phyloP scores from a whole-genome alignment of 169 alveolate species.

The Blepharisma undulans region DNA sequence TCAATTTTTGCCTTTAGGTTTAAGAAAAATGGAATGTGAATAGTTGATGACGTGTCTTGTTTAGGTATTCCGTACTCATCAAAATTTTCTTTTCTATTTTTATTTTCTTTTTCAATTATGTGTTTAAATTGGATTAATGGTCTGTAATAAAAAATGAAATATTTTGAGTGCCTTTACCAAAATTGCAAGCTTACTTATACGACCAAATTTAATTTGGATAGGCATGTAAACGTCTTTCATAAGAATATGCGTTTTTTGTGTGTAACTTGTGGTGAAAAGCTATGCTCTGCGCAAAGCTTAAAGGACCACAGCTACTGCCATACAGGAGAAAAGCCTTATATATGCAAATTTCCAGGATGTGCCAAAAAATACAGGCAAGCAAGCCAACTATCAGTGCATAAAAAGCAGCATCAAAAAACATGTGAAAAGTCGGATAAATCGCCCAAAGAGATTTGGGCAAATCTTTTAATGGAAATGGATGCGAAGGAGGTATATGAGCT shows the following conservation, averaged over 20 bases:
- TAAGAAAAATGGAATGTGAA: too few relatives aligned
- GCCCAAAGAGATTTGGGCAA: not conserved
- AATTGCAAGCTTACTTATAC: not conserved
- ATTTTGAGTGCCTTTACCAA: not conserved
- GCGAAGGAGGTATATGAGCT: not conserved
- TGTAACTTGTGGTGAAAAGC: not conserved
- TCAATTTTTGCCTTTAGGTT: too few relatives aligned
- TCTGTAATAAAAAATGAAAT: not conserved
- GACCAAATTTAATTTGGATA: not conserved
- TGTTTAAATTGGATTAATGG: not conserved
- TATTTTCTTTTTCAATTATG: too few relatives aligned
- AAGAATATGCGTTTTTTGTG: not conserved
- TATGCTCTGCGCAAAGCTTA: not conserved
- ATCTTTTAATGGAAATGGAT: not conserved
- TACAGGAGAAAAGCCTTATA: slow-evolving; percentile 21
- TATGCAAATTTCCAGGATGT: slow-evolving; percentile 6
- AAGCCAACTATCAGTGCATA: slow-evolving; percentile 24
- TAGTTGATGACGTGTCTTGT: too few relatives aligned
- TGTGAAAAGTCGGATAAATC: not conserved
- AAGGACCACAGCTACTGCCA: slow-evolving; percentile 19
- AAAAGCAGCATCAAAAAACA: not conserved
- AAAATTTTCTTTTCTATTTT: too few relatives aligned
- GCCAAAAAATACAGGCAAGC: slow-evolving; percentile 5
- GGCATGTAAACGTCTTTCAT: not conserved
- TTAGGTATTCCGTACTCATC: too few relatives aligned